Conservation (phyloP, 768 basidiomycete species). For the Boletus sp. region DNA sequence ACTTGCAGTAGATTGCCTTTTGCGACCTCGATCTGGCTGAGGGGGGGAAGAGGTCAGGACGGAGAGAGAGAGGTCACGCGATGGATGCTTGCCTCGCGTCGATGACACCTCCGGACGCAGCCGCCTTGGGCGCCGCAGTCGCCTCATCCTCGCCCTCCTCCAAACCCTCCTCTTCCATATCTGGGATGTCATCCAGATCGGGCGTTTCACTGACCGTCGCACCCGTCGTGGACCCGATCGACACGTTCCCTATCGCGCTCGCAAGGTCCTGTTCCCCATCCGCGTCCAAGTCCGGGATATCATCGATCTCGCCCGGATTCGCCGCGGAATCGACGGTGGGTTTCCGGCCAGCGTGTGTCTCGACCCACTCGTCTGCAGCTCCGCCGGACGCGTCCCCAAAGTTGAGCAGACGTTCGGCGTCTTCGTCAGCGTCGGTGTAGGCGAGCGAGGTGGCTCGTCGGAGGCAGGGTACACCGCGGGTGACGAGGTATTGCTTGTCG, state of each 20-base stretch:
- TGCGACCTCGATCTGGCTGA: constrained; percentile 59
- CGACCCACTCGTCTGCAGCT: constrained; percentile 91
- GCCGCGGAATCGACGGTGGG: constrained; percentile 46
- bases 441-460: constrained; percentile 88
- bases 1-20: constrained; percentile 90
- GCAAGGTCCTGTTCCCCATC: constrained; percentile 53
- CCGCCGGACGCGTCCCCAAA: constrained; percentile 65
- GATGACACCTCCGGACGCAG: constrained; percentile 34
- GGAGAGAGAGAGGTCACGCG: background rate
- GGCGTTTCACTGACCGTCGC: constrained; percentile 59
- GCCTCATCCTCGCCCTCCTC: constrained; percentile 89
- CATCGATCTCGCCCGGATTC: constrained; percentile 68
- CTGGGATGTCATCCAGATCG: constrained; percentile 95
- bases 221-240: constrained; percentile 36
- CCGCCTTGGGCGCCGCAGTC: constrained; percentile 57
- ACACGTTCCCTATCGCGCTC: constrained; percentile 44
- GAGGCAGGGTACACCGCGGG: constrained; percentile 94
- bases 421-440: constrained; percentile 95
- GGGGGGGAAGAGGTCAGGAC: constrained; percentile 1
- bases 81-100: constrained; percentile 46
- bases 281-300: constrained; percentile 86
- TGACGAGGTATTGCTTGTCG: constrained; percentile 96
- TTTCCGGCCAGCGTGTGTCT: constrained; percentile 87
- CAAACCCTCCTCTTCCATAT: constrained; percentile 95
- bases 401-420: constrained; percentile 86